Evolutionary conservation across 2,329 filamentous ascomycete genomes (phyloP).

Genomic region (Immersiporthe knoxdaviesiana): DNA sequence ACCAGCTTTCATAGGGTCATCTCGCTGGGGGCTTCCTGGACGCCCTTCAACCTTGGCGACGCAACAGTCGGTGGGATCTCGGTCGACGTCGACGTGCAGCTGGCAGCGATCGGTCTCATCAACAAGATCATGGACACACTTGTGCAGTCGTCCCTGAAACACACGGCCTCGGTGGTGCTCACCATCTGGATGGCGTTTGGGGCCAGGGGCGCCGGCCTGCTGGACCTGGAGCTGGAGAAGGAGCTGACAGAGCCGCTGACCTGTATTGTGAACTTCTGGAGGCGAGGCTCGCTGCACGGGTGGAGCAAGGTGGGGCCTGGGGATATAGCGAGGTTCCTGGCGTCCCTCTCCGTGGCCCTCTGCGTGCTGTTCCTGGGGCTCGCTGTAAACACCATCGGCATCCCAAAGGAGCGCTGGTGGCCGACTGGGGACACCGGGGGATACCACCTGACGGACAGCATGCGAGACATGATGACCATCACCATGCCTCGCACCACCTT

Average conservation of each 20-base stretch:
- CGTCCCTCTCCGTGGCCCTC: not conserved
- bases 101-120: conserved; percentile 2
- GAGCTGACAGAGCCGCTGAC: conserved; percentile 10
- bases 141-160: not conserved
- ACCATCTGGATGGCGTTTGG: conserved; percentile 11
- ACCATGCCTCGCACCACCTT: not conserved
- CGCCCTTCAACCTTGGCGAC: not conserved
- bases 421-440: not conserved
- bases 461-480: conserved; percentile 2
- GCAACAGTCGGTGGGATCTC: not conserved
- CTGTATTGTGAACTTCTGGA: conserved; percentile 1
- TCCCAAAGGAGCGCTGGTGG: conserved; percentile 4
- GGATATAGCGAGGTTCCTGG: not conserved
- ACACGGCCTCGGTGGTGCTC: conserved; percentile 2
- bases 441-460: not conserved
- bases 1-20: not conserved
- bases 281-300: not conserved
- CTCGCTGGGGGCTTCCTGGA: not conserved
- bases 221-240: conserved; percentile 10
- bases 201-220: conserved; percentile 9
- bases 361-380: not conserved
- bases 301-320: not conserved
- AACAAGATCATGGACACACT: not conserved
- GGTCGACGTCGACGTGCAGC: conserved; percentile 1
- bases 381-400: not conserved